A percentile compares a stretch with the other conserved stretches of the same genome.
Conservation (phyloP, 1,284 basidiomycete genomes). For the Ceratobasidium sp. region DNA sequence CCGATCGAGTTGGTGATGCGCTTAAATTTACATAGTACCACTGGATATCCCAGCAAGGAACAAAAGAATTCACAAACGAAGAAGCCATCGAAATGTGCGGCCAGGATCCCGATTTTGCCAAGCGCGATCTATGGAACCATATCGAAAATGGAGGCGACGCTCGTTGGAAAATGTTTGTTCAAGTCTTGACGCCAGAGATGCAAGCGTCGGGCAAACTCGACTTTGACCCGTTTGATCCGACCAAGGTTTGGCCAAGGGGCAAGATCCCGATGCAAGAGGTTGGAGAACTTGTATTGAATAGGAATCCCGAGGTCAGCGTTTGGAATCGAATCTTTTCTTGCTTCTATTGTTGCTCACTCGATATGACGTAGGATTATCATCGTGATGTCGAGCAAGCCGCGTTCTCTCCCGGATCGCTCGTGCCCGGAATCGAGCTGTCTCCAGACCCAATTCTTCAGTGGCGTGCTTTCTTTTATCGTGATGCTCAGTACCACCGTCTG, state of each 20-base stretch:
- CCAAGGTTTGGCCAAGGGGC: constrained; percentile 57
- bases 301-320: constrained; percentile 54
- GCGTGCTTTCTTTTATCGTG: constrained; percentile 94
- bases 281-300: constrained; percentile 57
- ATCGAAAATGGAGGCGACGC: constrained; percentile 59
- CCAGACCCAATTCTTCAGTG: constrained; percentile 93
- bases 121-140: constrained; percentile 59
- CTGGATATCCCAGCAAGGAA: constrained; percentile 49
- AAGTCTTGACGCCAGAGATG: constrained; percentile 57
- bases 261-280: constrained; percentile 59
- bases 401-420: constrained; percentile 86
- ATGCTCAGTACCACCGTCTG: constrained; percentile 71
- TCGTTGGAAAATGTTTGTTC: constrained; percentile 58
- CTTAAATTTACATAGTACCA: constrained; percentile 51
- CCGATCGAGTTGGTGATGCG: not conserved
- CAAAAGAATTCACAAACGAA: constrained; percentile 56
- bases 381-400: constrained; percentile 66
- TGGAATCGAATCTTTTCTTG: not conserved
- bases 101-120: constrained; percentile 59
- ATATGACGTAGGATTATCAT: constrained; percentile 25
- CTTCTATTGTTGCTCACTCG: not conserved
- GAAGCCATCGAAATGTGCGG: constrained; percentile 58
- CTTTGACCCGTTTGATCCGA: constrained; percentile 61
- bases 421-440: constrained; percentile 90
- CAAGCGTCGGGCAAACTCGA: constrained; percentile 54